Evolutionary conservation across 352 stramenopile genomes (phyloP), one percentile per base, ranked within the genome.

Genomic region (Phytophthora constricta): DNA sequence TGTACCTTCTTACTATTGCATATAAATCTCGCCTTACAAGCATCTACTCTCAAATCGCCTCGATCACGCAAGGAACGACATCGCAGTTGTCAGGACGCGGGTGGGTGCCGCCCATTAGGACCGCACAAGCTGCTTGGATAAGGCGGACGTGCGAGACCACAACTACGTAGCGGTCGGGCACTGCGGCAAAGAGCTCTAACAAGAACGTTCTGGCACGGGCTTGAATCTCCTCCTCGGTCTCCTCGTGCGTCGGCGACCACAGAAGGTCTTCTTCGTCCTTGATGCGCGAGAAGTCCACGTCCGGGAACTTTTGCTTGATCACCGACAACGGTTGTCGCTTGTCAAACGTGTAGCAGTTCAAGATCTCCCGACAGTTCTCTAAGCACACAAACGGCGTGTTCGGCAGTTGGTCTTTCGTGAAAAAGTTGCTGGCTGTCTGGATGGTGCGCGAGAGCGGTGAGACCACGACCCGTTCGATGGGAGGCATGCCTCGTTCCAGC

Each of bases 381-480:
- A 91, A 80, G 13, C 75, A 74, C 22, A 86, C 67, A 26, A 87
- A 82, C 27, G 77, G 79, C 9, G 54, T 39, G 0, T 57, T 48
- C 0, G 63, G 70, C 42, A 73, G 43, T 13, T 83, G 76, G 28
- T 76, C 65, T 1, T 62, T 39, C 0, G 52, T 26, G 47, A 91
- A 87, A 45, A 93, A 89, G 52, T 69, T 48, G 60, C 89, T 65
- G 16, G 82, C 82, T 1, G 85, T 93, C 64, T 90, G 77, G 50
- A 93, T 90, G 8, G 85, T 70, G 13, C 85, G 79, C n/a, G 78
- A 83, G 39, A 93, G 58, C 13, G 85, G 79, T 13, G 85, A 93
- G 19, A 91, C 79, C 19, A 93, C 48, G n/a, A 93, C 76, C 43
- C 82, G 79, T 19, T 88, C 71, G 39, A 91, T 62, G 5, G 49